Conservation (phyloP, 768 basidiomycete genomes). For the Exidia glandulosa region DNA sequence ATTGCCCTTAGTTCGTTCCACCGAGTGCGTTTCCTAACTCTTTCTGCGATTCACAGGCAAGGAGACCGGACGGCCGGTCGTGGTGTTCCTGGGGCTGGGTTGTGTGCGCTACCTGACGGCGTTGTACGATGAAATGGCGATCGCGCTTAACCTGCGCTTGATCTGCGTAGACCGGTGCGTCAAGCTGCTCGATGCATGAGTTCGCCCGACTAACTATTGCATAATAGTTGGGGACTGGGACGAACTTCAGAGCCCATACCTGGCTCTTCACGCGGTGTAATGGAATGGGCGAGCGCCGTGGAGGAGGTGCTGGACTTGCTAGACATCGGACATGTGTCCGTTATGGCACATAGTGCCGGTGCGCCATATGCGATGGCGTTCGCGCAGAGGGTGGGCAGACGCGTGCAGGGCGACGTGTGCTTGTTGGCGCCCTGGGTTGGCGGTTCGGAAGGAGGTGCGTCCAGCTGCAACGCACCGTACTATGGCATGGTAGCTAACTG, state of each 20-base stretch:
- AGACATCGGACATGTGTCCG: slow-evolving; percentile 65
- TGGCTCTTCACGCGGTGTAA: slow-evolving; percentile 64
- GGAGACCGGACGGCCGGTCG: slow-evolving; percentile 65
- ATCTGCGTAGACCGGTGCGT: slow-evolving; percentile 87
- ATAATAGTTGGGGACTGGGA: slow-evolving; percentile 78
- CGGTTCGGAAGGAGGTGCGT: slow-evolving; percentile 77
- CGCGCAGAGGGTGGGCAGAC: slow-evolving; percentile 60
- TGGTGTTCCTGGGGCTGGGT: slow-evolving; percentile 88
- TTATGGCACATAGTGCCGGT: slow-evolving; percentile 94
- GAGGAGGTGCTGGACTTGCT: slow-evolving; percentile 82
- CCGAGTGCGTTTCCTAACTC: not conserved
- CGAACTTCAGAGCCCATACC: slow-evolving; percentile 60
- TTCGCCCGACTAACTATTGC: slow-evolving; percentile 5
- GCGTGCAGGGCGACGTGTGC: slow-evolving; percentile 76
- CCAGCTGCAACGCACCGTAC: not conserved
- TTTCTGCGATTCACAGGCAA: not conserved
- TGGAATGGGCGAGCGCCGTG: slow-evolving; percentile 84
- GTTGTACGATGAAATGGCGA: slow-evolving; percentile 93
- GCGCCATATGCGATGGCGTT: slow-evolving; percentile 90
- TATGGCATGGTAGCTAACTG: slow-evolving; percentile 9
- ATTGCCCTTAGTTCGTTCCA: slow-evolving; percentile 11
- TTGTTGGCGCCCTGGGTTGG: slow-evolving; percentile 94
- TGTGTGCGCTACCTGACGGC: slow-evolving; percentile 93
- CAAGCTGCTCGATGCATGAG: slow-evolving; percentile 1
- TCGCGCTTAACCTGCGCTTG: slow-evolving; percentile 70